A percentile compares a stretch with the other conserved stretches of the same genome.
Conservation (phyloP, 2,329 filamentous ascomycete species). For the Lasiodiplodia sp. region DNA sequence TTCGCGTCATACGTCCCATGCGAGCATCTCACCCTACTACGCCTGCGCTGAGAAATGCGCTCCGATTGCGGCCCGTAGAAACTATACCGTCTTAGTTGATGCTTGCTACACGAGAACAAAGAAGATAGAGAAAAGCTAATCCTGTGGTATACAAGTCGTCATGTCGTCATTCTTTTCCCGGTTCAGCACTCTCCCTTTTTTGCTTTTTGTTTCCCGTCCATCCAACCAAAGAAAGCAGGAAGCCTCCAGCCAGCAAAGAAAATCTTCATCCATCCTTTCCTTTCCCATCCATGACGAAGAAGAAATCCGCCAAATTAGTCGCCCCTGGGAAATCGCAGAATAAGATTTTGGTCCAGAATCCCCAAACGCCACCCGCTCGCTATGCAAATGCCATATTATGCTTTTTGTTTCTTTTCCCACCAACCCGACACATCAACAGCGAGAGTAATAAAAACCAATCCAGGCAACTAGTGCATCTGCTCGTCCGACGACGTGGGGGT, state of each 20-base stretch:
- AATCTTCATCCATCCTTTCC: slow-evolving; percentile 10
- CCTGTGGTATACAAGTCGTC: slow-evolving; percentile 23
- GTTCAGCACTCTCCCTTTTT: not conserved
- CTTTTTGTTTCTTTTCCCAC: slow-evolving; percentile 8
- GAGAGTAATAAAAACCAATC: not conserved
- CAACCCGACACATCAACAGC: slow-evolving; percentile 10
- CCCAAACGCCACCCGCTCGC: slow-evolving; percentile 26
- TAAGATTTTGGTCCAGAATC: not conserved
- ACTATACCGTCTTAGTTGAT: slow-evolving; percentile 19
- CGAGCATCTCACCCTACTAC: not conserved
- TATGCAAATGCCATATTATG: slow-evolving; percentile 30
- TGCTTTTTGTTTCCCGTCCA: not conserved
- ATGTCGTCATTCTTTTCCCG: slow-evolving; percentile 7
- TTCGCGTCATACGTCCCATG: not conserved
- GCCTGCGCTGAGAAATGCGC: not conserved
- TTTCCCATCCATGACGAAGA: not conserved
- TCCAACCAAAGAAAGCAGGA: slow-evolving; percentile 11
- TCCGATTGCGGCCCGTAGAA: not conserved
- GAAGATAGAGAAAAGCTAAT: slow-evolving; percentile 1
- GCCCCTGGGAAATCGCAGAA: slow-evolving; percentile 13
- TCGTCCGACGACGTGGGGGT: slow-evolving; percentile 40
- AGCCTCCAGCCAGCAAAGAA: slow-evolving; percentile 15
- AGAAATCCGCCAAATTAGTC: slow-evolving; percentile 18
- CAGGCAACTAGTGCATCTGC: not conserved
- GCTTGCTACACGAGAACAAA: not conserved